These are phyloP conservation scores for Cutaneotrichosporon cutaneum DNA, from an alignment of 1,284 basidiomycete genomes.

Conservation along the genomic window DNA sequence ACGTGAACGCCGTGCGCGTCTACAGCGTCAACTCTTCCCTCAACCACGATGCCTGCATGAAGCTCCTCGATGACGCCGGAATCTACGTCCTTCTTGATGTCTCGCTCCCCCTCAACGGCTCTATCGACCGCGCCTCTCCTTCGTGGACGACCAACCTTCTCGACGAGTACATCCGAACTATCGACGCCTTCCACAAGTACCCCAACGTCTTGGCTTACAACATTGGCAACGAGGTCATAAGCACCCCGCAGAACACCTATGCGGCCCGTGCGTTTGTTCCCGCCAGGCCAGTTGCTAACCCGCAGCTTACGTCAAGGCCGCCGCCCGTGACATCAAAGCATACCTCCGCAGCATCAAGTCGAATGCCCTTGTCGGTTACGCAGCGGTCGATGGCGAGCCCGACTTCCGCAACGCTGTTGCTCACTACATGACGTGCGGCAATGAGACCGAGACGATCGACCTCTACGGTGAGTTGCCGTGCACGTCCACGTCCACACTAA, in stretches of 20 bases:
- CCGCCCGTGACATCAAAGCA: conserved; percentile 80
- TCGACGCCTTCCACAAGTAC: conserved; percentile 75
- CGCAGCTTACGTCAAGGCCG: conserved; percentile 78
- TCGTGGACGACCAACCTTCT: conserved; percentile 81
- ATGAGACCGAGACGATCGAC: conserved; percentile 69
- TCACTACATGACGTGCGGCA: conserved; percentile 78
- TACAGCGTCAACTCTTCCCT: conserved; percentile 78
- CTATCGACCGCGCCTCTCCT: conserved; percentile 72
- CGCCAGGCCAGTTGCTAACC: conserved; percentile 1
- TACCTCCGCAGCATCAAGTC: conserved; percentile 73
- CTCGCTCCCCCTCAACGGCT: conserved; percentile 78
- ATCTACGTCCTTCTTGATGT: conserved; percentile 92
- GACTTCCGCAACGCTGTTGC: conserved; percentile 70
- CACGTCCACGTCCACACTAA: conserved; percentile 56
- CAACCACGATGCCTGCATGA: conserved; percentile 86
- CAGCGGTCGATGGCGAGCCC: conserved; percentile 72
- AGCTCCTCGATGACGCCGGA: conserved; percentile 67
- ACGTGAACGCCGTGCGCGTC: conserved; percentile 66
- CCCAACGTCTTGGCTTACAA: conserved; percentile 79
- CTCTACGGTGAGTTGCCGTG: conserved; percentile 75
- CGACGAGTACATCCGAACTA: conserved; percentile 72
- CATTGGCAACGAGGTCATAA: conserved; percentile 85
- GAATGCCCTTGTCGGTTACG: conserved; percentile 74
- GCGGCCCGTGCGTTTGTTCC: conserved; percentile 57
- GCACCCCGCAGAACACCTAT: conserved; percentile 59